These are phyloP conservation scores for Escallonia rubra DNA, from an alignment of 129 eudicot species.

Conservation along the genomic window DNA sequence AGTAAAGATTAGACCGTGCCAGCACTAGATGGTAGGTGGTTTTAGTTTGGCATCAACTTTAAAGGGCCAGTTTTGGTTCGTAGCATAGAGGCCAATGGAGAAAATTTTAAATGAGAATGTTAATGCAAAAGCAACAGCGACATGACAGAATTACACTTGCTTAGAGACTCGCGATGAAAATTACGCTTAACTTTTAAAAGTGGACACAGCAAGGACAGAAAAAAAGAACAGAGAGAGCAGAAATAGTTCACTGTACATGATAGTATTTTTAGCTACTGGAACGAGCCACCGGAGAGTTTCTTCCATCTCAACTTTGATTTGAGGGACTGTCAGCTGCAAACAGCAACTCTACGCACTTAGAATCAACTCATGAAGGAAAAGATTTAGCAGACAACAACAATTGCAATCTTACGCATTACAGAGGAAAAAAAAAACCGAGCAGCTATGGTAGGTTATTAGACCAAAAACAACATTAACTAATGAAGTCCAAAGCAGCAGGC, in stretches of 20 bases:
- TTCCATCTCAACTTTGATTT: constrained; percentile 93
- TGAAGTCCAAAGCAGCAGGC: no score
- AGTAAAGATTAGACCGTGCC: no score
- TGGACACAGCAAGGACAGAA: background rate
- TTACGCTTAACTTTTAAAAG: background rate
- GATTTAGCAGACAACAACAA: background rate
- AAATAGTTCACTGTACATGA: constrained; percentile 37
- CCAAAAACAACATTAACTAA: background rate
- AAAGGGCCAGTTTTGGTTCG: no score
- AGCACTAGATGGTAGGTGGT: no score
- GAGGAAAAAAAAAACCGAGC: background rate
- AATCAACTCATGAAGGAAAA: background rate
- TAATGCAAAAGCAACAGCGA: background rate
- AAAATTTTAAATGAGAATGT: background rate
- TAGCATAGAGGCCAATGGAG: no score
- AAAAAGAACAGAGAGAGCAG: background rate
- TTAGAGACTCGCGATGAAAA: background rate
- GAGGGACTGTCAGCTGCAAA: constrained; percentile 75
- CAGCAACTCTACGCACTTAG: background rate
- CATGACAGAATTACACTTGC: background rate
- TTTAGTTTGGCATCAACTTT: no score
- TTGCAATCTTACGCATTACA: background rate
- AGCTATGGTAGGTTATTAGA: background rate
- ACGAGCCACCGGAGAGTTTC: constrained; percentile 88
- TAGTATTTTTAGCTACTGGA: constrained; percentile 85